phyloP scores from a whole-genome alignment of 164 flowering plant genomes.

The Vitis cinerea region DNA sequence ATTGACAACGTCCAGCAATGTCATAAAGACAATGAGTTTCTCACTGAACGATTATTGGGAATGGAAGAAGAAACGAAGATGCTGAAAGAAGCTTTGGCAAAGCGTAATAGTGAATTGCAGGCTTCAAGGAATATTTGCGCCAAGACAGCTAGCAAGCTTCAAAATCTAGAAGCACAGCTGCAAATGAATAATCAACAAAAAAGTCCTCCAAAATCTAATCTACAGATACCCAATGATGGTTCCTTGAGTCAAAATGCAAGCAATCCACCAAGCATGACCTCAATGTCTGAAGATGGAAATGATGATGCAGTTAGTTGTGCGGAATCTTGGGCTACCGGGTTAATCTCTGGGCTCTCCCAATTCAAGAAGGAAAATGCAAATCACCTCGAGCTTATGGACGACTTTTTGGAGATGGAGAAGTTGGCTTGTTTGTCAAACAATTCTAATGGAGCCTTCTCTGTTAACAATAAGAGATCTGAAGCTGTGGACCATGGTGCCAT shows the following conservation, averaged over 20 bases:
- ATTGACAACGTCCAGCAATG: constrained; percentile 56
- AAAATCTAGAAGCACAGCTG: constrained; percentile 68
- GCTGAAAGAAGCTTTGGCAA: constrained; percentile 94
- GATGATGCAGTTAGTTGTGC: constrained; percentile 72
- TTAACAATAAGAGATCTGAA: constrained; percentile 27
- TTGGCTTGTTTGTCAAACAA: constrained; percentile 63
- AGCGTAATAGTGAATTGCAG: constrained; percentile 83
- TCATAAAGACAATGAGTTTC: constrained; percentile 80
- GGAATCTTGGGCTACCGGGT: constrained; percentile 68
- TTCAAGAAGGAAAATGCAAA: constrained; percentile 57
- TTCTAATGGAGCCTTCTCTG: constrained; percentile 40
- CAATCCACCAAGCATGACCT: constrained; percentile 74
- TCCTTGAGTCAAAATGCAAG: constrained; percentile 51
- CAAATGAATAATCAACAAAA: constrained; percentile 39
- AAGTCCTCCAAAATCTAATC: constrained; percentile 32
- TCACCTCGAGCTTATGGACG: constrained; percentile 86
- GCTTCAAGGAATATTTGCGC: constrained; percentile 83
- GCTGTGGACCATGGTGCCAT: constrained; percentile 13
- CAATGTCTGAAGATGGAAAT: constrained; percentile 90
- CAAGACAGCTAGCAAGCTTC: constrained; percentile 77
- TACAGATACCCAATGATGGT: constrained; percentile 38
- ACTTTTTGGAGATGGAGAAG: constrained; percentile 97
- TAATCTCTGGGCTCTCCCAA: constrained; percentile 61
- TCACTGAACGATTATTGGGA: constrained; percentile 70
- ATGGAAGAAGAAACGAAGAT: constrained; percentile 98